A percentile compares a stretch with the other conserved stretches of the same genome.
Conservation (phyloP, 192 early-diverging fungal species). For the Thamnidium elegans region DNA sequence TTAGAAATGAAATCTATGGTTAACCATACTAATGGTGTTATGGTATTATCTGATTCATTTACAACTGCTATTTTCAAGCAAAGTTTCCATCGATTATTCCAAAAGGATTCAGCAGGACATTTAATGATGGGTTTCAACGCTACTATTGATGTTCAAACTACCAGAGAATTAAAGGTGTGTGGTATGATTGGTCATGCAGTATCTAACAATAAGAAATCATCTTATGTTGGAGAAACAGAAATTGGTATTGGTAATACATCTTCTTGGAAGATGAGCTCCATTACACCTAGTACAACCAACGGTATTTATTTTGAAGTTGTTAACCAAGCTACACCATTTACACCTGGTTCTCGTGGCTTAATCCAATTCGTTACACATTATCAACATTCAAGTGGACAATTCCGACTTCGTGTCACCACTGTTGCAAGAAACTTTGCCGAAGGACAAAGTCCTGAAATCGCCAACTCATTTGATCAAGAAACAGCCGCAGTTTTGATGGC, state of each 20-base stretch:
- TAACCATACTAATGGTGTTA: constrained; percentile 85
- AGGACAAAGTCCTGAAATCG: constrained; percentile 79
- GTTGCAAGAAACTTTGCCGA: constrained; percentile 86
- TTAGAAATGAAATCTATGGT: constrained; percentile 94
- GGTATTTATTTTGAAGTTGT: constrained; percentile 98
- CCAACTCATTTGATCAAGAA: constrained; percentile 95
- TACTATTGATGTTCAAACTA: constrained; percentile 93
- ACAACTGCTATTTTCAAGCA: constrained; percentile 96
- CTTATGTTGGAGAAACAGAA: constrained; percentile 94
- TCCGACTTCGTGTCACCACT: constrained; percentile 93
- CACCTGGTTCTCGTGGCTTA: constrained; percentile 80
- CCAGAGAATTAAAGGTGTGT: constrained; percentile 91
- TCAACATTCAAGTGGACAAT: constrained; percentile 89
- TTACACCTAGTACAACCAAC: constrained; percentile 82
- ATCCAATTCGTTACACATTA: constrained; percentile 96
- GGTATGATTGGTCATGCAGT: constrained; percentile 95
- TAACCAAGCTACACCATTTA: constrained; percentile 75
- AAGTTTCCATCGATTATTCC: constrained; percentile 92
- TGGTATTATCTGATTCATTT: constrained; percentile 96
- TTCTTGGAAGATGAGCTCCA: constrained; percentile 90
- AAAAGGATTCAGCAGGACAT: constrained; percentile 83
- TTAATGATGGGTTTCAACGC: constrained; percentile 99
- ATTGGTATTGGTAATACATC: constrained; percentile 96
- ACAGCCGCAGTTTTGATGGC: constrained; percentile 96
- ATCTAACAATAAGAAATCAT: constrained; percentile 83